These are phyloP conservation scores for Diplogelasinospora grovesii DNA, from an alignment of 495 filamentous ascomycete species.

Conservation along the genomic window DNA sequence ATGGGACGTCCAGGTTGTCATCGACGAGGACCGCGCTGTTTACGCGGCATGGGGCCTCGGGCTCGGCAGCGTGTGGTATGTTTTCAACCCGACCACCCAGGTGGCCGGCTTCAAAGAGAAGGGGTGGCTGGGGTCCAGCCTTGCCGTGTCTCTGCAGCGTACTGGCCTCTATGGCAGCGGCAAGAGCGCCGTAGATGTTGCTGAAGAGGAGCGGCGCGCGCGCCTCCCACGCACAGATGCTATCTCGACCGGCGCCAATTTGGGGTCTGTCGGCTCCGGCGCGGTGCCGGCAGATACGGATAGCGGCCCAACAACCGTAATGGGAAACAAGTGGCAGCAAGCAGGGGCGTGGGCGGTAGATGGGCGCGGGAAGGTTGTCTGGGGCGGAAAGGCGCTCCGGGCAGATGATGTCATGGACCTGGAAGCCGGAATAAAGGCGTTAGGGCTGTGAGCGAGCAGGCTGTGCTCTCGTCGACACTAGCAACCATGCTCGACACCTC, in stretches of 20 bases:
- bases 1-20: conserved; percentile 40
- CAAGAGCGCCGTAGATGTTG: background rate
- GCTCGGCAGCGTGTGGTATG: conserved; percentile 40
- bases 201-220: too few species aligned
- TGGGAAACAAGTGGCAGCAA: conserved; percentile 58
- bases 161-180: conserved; percentile 17
- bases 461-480: too few species aligned
- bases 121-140: conserved; percentile 36
- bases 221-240: too few species aligned
- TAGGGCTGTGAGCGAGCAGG: too few species aligned
- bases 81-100: conserved; percentile 40
- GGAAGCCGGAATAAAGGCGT: conserved; percentile 34
- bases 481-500: too few species aligned
- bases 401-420: conserved; percentile 51
- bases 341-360: conserved; percentile 51
- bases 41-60: conserved; percentile 52
- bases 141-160: conserved; percentile 28
- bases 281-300: conserved; percentile 4
- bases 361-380: conserved; percentile 43
- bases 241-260: conserved; percentile 3
- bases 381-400: conserved; percentile 39
- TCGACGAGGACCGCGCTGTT: conserved; percentile 44
- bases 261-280: conserved; percentile 7
- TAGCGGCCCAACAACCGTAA: conserved; percentile 41
- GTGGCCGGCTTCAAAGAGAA: conserved; percentile 37